Conservation (phyloP, 257 asterid species). For the Lantana camara region DNA sequence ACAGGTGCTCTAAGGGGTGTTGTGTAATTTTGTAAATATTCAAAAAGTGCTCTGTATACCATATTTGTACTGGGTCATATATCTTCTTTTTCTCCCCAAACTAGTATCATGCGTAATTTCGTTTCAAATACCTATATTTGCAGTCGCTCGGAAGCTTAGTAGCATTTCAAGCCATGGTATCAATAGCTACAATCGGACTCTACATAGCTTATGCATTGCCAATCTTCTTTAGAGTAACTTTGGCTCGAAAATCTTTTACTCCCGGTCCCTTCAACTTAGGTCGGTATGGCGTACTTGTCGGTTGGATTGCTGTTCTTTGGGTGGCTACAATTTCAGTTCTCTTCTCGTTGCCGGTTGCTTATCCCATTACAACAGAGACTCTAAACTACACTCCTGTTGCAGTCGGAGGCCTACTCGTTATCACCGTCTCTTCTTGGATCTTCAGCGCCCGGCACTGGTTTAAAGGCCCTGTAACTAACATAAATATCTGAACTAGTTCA, state of each 20-base stretch:
- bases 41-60: too few species aligned
- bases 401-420: constrained; percentile 75
- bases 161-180: constrained; percentile 97
- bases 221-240: constrained; percentile 77
- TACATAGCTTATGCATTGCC: constrained; percentile 97
- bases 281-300: constrained; percentile 63
- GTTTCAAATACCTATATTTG: constrained; percentile 21
- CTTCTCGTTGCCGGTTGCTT: constrained; percentile 91
- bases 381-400: constrained; percentile 97
- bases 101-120: too few species aligned
- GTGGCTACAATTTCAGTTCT: constrained; percentile 81
- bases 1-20: too few species aligned
- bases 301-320: constrained; percentile 87
- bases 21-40: too few species aligned
- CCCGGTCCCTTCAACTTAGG: constrained; percentile 94
- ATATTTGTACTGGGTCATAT: too few species aligned
- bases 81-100: too few species aligned
- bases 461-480: constrained; percentile 83
- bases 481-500: constrained; percentile 32
- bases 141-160: constrained; percentile 97
- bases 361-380: constrained; percentile 71
- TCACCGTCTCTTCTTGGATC: constrained; percentile 67
- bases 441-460: constrained; percentile 91
- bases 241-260: constrained; percentile 73
- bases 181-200: constrained; percentile 94